These are phyloP conservation scores for Paramecium octaurelia DNA, from an alignment of 73 alveolate genomes.

Conservation along the genomic window DNA sequence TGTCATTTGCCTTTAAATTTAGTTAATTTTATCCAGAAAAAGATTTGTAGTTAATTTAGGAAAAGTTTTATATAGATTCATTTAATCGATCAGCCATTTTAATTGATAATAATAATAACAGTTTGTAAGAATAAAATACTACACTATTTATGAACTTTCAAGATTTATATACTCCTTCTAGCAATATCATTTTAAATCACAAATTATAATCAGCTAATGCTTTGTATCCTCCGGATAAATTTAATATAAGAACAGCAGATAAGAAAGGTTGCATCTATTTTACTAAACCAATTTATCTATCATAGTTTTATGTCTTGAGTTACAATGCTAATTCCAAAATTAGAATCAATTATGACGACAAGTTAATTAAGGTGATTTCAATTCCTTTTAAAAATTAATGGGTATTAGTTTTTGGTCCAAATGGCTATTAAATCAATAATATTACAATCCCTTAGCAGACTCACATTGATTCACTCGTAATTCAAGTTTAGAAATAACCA, in stretches of 20 bases:
- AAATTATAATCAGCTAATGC: not conserved
- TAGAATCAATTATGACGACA: not conserved
- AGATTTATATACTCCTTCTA: not conserved
- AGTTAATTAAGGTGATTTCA: not conserved
- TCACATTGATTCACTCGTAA: not conserved
- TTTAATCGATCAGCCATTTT: not conserved
- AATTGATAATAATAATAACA: not conserved
- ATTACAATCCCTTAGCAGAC: not conserved
- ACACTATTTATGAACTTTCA: not conserved
- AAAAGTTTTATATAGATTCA: not conserved
- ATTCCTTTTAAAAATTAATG: not conserved
- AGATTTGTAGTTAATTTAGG: not conserved
- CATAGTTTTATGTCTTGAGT: not conserved
- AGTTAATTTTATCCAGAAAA: not conserved
- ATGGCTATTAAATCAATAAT: not conserved
- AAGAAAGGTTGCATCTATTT: not conserved
- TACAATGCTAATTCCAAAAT: not conserved
- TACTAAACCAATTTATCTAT: not conserved
- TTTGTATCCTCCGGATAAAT: not conserved
- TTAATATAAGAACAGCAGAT: not conserved
- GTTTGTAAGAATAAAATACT: not conserved
- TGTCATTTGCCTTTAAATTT: not conserved
- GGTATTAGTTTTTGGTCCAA: not conserved
- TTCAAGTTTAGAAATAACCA: not conserved
- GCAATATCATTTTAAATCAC: not conserved